A percentile compares a stretch with the other conserved stretches of the same genome.
These are phyloP conservation scores for Salix suchowensis DNA, from an alignment of 345 rosid species.

Conservation along the genomic window DNA sequence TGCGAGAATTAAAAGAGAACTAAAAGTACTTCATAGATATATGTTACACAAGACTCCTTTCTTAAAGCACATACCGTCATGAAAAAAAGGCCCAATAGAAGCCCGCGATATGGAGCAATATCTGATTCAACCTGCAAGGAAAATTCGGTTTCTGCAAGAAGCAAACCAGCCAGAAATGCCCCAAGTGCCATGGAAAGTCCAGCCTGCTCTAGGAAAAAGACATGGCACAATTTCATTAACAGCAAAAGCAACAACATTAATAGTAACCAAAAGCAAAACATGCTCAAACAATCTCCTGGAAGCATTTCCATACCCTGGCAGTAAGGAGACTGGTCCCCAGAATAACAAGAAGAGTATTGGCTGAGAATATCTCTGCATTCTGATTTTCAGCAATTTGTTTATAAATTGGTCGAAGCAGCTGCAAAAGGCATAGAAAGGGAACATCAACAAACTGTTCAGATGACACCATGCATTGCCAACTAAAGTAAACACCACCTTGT, in stretches of 20 bases:
- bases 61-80: constrained; percentile 70
- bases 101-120: constrained; percentile 99
- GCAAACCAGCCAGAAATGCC: constrained; percentile 97
- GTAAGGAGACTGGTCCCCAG: constrained; percentile 98
- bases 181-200: constrained; percentile 99
- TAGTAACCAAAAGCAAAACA: neutral
- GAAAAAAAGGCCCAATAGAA: constrained; percentile 95
- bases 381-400: constrained; percentile 95
- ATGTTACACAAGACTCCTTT: neutral
- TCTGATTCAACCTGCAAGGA: constrained; percentile 99
- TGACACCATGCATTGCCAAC: neutral
- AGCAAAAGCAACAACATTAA: neutral
- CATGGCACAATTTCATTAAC: constrained; percentile 9
- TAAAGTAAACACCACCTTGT: neutral
- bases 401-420: constrained; percentile 98
- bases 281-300: constrained; percentile 13
- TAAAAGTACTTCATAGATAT: neutral
- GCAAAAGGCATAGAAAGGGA: constrained; percentile 27
- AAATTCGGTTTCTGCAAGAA: constrained; percentile 99
- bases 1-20: neutral
- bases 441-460: constrained; percentile 7
- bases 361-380: constrained; percentile 98
- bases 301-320: constrained; percentile 72
- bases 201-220: constrained; percentile 55
- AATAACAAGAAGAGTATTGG: constrained; percentile 91